Base-by-base conservation (phyloP, 768 basidiomycete species). In the Boletus sensibilis region DNA sequence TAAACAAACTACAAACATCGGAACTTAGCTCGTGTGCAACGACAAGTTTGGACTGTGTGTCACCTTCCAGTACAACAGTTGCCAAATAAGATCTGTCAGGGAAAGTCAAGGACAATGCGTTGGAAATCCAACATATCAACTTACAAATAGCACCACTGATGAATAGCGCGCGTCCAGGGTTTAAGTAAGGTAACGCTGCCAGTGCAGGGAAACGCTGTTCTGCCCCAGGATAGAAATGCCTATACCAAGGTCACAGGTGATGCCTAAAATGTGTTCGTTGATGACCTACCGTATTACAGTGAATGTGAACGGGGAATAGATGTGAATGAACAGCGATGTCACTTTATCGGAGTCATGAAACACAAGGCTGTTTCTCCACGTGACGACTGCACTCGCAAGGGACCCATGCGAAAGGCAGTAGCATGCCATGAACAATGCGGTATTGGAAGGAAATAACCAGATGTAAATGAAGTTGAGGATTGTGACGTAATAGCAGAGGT, bases 331-430 rank as follows among this genome's bases (percentile, higher is more conserved):
- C 25, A 99, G 76, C 11, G 90, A 93, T 18, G 92, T 98, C 67
- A 98, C 91, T 73, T 98, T 98, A 72, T 99, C 97, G 53, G 85
- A 81, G 66, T 96, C 94, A 66, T 99, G 97, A 76, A 99, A 99
- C 3, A 99, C 97, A 23, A 99, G 84, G 61, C 92, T 95, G 67
- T 99, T 99, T 58, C 97, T 82, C 97, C 97, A 99, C 11, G 96
- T 98, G 63, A 98, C 92, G 47, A 98, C 94, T 0, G 96, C 95
- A 50, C 90, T 92, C 0, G 92, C 95, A 33, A 97, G 81, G 0
- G 90, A 83, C 0, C 94, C 97, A 68, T 97, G 88, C 0, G 93
- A 90, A 25, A 98, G 81, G 61, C 92, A 91, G 67, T 97, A 98
- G 66, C 92, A 95, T 5, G 94, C 92, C 48, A 92, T 83, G 73